A percentile compares a stretch with the other conserved stretches of the same genome.
phyloP scores from a whole-genome alignment of 306 rosid species.

The Quercus bicolor region DNA sequence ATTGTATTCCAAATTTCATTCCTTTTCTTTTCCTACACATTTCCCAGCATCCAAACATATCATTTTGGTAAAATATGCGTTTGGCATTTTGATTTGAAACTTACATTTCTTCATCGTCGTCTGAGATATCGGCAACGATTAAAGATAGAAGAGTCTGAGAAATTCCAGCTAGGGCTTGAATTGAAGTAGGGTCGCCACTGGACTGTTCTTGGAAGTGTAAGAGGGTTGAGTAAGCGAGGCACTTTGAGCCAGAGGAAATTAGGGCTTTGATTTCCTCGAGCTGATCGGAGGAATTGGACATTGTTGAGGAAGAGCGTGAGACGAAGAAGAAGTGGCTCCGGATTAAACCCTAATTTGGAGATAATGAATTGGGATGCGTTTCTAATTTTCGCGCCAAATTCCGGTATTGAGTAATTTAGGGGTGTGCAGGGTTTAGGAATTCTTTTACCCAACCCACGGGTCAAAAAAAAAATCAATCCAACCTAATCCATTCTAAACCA shows the following conservation, averaged over 20 bases:
- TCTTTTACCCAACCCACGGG: too few relatives aligned
- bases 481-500: too few relatives aligned
- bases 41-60: too few relatives aligned
- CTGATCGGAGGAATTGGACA: slow-evolving; percentile 45
- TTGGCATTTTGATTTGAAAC: background rate
- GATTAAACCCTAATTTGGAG: slow-evolving; percentile 14
- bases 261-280: slow-evolving; percentile 41
- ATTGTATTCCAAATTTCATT: too few relatives aligned
- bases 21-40: too few relatives aligned
- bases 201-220: slow-evolving; percentile 59
- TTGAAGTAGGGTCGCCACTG: slow-evolving; percentile 25
- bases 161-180: slow-evolving; percentile 45
- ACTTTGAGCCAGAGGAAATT: slow-evolving; percentile 39
- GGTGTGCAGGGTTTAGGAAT: too few relatives aligned
- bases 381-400: slow-evolving; percentile 31
- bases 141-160: slow-evolving; percentile 28
- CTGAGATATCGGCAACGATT: slow-evolving; percentile 43
- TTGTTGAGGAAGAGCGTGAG: slow-evolving; percentile 13
- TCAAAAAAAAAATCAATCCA: too few relatives aligned
- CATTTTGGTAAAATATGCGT: too few relatives aligned
- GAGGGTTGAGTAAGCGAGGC: slow-evolving; percentile 61
- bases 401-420: background rate
- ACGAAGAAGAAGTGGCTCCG: background rate
- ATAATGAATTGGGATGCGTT: too few relatives aligned
- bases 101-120: slow-evolving; percentile 66